Percentiles rank a stretch among this genome's conserved stretches.
These are phyloP conservation scores for Boletus rufocinnamomeus DNA, from an alignment of 768 basidiomycete species.

Conservation along the genomic window DNA sequence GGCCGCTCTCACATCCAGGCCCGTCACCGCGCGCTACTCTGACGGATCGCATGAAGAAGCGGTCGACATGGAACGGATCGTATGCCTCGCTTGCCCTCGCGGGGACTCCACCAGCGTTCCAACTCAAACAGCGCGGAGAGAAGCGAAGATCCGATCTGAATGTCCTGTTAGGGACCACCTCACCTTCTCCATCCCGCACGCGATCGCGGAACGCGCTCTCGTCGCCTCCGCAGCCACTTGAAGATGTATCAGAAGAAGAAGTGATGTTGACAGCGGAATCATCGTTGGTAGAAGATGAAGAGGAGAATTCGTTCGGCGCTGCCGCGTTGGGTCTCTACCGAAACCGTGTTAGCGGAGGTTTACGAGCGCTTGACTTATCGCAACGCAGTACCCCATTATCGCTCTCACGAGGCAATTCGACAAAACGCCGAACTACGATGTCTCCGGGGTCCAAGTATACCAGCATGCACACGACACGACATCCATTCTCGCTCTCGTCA, in stretches of 20 bases:
- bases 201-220: slow-evolving; percentile 46
- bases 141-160: slow-evolving; percentile 59
- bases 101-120: slow-evolving; percentile 46
- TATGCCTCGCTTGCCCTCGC: slow-evolving; percentile 52
- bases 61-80: slow-evolving; percentile 77
- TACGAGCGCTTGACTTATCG: slow-evolving; percentile 50
- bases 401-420: slow-evolving; percentile 11
- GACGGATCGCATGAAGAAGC: slow-evolving; percentile 45
- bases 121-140: slow-evolving; percentile 46
- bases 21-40: slow-evolving; percentile 23
- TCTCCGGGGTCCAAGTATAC: slow-evolving; percentile 63
- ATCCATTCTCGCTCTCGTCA: slow-evolving; percentile 67
- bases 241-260: slow-evolving; percentile 43
- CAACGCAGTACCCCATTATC: slow-evolving; percentile 19
- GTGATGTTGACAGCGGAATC: slow-evolving; percentile 27
- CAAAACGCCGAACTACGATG: slow-evolving; percentile 33
- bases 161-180: slow-evolving; percentile 42
- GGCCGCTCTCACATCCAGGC: slow-evolving; percentile 49
- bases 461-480: slow-evolving; percentile 55
- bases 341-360: slow-evolving; percentile 48
- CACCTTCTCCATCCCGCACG: slow-evolving; percentile 24
- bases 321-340: slow-evolving; percentile 65
- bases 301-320: slow-evolving; percentile 52
- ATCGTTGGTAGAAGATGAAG: slow-evolving; percentile 23
- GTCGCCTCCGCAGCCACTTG: slow-evolving; percentile 34